A percentile compares a stretch with the other conserved stretches of the same genome.
Conservation (phyloP, 306 rosid genomes). For the Purshia tridentata region DNA sequence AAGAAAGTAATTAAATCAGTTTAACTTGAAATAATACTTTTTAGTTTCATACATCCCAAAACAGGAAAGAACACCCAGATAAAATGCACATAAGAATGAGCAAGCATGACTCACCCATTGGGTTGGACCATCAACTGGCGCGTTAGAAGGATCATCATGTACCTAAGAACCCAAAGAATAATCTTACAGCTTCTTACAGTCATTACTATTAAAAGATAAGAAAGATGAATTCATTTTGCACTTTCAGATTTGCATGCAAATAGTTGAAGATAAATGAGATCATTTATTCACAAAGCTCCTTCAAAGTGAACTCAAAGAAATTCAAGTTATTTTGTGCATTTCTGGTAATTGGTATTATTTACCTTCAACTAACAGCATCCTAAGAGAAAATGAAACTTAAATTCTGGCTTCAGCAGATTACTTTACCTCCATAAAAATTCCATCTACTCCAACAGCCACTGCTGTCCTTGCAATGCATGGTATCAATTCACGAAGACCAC, state of each 20-base stretch:
- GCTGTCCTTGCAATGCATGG: slow-evolving; percentile 98
- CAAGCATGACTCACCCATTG: slow-evolving; percentile 75
- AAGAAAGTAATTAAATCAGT: slow-evolving; percentile 12
- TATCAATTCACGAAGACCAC: slow-evolving; percentile 93
- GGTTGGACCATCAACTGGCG: slow-evolving; percentile 97
- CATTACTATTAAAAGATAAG: not conserved
- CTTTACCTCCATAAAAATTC: slow-evolving; percentile 94
- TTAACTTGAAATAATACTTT: slow-evolving; percentile 8
- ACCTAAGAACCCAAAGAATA: slow-evolving; percentile 51
- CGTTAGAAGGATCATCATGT: slow-evolving; percentile 88
- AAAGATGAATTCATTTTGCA: not conserved
- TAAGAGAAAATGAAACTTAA: not conserved
- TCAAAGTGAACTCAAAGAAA: not conserved
- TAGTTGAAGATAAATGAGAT: not conserved
- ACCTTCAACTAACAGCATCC: not conserved
- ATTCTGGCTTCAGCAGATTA: slow-evolving; percentile 16
- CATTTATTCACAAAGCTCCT: not conserved
- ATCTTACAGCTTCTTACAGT: not conserved
- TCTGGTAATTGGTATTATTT: not conserved
- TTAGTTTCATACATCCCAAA: slow-evolving; percentile 12
- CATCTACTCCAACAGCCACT: slow-evolving; percentile 96
- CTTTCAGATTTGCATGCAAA: not conserved
- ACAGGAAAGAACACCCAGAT: slow-evolving; percentile 10
- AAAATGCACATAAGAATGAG: slow-evolving; percentile 12
- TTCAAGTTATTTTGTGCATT: not conserved